Evolutionary conservation across 2,329 filamentous ascomycete species (phyloP).

Genomic region (Aspergillus latus): DNA sequence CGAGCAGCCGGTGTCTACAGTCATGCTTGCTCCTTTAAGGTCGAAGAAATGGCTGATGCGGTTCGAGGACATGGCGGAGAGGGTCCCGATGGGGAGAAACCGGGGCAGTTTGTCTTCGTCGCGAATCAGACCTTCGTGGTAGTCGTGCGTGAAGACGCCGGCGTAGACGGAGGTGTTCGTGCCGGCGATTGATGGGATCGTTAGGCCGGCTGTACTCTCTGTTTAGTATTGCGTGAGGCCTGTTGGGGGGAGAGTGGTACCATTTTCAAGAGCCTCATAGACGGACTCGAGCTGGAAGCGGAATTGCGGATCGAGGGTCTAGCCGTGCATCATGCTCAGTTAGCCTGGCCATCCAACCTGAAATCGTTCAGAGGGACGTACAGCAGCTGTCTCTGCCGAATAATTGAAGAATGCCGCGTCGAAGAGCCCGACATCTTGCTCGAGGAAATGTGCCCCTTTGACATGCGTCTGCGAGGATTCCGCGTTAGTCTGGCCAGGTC

Average conservation of each 20-base stretch:
- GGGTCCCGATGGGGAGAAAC: constrained; percentile 23
- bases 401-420: constrained; percentile 3
- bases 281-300: constrained; percentile 24
- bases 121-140: constrained; percentile 17
- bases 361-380: too few relatives aligned
- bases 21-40: constrained; percentile 29
- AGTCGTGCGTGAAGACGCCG: constrained; percentile 24
- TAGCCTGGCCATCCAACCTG: too few relatives aligned
- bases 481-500: too few relatives aligned
- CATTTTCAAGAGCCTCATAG: constrained; percentile 26
- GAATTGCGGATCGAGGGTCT: constrained; percentile 20
- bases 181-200: constrained; percentile 22
- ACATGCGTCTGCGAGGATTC: constrained; percentile 6
- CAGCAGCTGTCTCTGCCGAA: neutral
- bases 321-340: too few relatives aligned
- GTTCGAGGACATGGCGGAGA: constrained; percentile 25
- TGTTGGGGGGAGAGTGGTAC: neutral
- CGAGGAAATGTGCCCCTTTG: constrained; percentile 14
- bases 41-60: constrained; percentile 33
- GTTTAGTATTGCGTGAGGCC: too few relatives aligned
- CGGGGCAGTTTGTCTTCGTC: constrained; percentile 26
- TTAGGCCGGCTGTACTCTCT: constrained; percentile 22
- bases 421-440: neutral
- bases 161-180: constrained; percentile 23
- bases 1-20: constrained; percentile 33